These are phyloP conservation scores for Vitis hybrid DNA, from an alignment of 177 flowering plant genomes.

Conservation along the genomic window DNA sequence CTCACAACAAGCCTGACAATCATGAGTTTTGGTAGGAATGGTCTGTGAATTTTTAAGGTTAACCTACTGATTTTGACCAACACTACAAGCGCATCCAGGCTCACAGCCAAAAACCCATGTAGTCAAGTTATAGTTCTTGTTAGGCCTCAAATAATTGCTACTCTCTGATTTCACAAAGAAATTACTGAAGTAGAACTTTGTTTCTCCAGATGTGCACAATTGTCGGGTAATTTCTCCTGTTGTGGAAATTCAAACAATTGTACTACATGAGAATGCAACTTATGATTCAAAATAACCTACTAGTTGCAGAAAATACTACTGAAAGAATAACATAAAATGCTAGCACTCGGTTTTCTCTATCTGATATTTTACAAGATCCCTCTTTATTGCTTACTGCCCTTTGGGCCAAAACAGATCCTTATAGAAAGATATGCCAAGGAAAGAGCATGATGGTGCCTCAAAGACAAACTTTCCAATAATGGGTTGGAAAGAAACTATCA, in stretches of 20 bases:
- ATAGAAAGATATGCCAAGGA: no score
- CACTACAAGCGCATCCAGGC: constrained; percentile 95
- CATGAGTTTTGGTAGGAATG: constrained; percentile 50
- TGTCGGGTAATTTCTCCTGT: constrained; percentile 64
- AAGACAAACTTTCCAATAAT: no score
- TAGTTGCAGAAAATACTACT: not conserved
- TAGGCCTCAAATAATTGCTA: constrained; percentile 54
- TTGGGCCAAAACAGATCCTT: no score
- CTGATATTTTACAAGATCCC: no score
- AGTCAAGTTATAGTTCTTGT: constrained; percentile 81
- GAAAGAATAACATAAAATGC: not conserved
- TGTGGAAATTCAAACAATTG: constrained; percentile 15
- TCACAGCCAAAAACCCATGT: constrained; percentile 88
- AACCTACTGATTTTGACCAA: constrained; percentile 35
- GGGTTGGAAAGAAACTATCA: no score
- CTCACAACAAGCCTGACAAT: constrained; percentile 74
- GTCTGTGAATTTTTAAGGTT: constrained; percentile 46
- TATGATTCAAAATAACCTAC: not conserved
- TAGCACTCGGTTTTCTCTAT: not conserved
- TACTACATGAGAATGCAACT: not conserved
- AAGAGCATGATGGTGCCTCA: no score
- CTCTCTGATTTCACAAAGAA: constrained; percentile 31
- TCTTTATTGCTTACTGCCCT: no score
- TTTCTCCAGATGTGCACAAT: constrained; percentile 81
- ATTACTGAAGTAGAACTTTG: constrained; percentile 63